Evolutionary conservation across 495 filamentous ascomycete genomes (phyloP).

Genomic region (Aspergillus diversus): DNA sequence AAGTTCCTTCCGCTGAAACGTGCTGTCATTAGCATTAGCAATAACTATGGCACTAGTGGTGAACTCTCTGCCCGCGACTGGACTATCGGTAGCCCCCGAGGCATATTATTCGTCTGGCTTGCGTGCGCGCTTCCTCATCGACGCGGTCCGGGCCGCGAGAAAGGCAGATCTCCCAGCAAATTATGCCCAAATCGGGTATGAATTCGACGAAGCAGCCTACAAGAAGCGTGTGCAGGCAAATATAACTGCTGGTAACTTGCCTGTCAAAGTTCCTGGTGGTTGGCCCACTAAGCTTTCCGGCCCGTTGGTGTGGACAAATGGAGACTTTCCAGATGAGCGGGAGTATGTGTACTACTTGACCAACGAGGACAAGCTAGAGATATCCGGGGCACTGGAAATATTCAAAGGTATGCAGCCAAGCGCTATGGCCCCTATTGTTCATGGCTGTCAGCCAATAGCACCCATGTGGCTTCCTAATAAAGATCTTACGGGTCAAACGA

Average conservation of each 20-base stretch:
- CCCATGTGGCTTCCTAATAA: not conserved
- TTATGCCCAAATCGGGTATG: slow-evolving; percentile 22
- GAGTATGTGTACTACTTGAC: slow-evolving; percentile 23
- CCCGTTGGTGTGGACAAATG: slow-evolving; percentile 14
- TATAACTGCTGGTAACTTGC: slow-evolving; percentile 15
- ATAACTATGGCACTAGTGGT: slow-evolving; percentile 17
- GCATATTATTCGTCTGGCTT: slow-evolving; percentile 21
- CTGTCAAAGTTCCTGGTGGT: slow-evolving; percentile 15
- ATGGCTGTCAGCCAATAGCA: not conserved
- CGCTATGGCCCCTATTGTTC: not conserved
- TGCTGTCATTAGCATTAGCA: slow-evolving; percentile 10
- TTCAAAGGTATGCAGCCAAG: slow-evolving; percentile 19
- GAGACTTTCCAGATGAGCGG: slow-evolving; percentile 16
- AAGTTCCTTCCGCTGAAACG: not conserved
- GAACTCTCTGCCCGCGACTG: slow-evolving; percentile 9
- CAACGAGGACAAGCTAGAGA: slow-evolving; percentile 19
- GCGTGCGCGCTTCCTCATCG: slow-evolving; percentile 21
- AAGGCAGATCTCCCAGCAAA: slow-evolving; percentile 1
- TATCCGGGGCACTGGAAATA: slow-evolving; percentile 12
- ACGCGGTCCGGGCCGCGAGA: slow-evolving; percentile 18
- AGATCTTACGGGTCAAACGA: not conserved
- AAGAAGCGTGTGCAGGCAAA: slow-evolving; percentile 21
- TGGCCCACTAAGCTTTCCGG: slow-evolving; percentile 23
- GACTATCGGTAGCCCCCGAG: slow-evolving; percentile 14
- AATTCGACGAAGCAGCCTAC: slow-evolving; percentile 20